Conservation (phyloP, 108 stramenopile species). For the Parietichytrium sp. region DNA sequence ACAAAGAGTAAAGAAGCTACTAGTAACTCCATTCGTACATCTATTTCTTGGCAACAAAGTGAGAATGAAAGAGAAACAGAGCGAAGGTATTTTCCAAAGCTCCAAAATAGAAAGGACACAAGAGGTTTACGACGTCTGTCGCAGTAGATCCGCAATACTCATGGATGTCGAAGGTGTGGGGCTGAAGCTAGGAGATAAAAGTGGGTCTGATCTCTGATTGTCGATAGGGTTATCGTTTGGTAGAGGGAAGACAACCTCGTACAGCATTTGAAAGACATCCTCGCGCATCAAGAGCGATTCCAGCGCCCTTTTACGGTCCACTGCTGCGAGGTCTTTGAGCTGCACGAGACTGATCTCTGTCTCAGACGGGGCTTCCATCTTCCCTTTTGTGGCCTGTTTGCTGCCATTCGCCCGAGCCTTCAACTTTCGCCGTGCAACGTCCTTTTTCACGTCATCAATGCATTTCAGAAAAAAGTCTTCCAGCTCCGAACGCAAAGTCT, state of each 20-base stretch:
- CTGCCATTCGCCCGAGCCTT: slow-evolving; percentile 6
- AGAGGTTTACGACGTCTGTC: neutral
- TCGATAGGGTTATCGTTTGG: neutral
- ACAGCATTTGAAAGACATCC: neutral
- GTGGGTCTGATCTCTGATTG: neutral
- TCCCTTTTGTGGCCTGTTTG: neutral
- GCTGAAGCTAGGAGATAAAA: neutral
- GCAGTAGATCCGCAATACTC: neutral
- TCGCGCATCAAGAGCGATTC: neutral
- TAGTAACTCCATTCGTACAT: neutral
- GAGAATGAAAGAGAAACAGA: neutral
- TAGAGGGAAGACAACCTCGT: neutral
- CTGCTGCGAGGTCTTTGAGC: neutral
- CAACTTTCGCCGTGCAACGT: slow-evolving; percentile 36
- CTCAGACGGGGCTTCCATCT: neutral
- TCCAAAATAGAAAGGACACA: neutral
- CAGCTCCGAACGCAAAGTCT: slow-evolving; percentile 49
- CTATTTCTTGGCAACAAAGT: too few species aligned
- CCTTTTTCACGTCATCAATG: slow-evolving; percentile 44
- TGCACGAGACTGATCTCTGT: neutral
- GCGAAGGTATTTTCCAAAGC: neutral
- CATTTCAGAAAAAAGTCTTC: slow-evolving; percentile 53
- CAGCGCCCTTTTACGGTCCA: neutral
- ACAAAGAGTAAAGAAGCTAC: neutral
- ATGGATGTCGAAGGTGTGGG: neutral